These are phyloP conservation scores for Fusarium duplospermum DNA, from an alignment of 2,329 filamentous ascomycete species.

Conservation along the genomic window DNA sequence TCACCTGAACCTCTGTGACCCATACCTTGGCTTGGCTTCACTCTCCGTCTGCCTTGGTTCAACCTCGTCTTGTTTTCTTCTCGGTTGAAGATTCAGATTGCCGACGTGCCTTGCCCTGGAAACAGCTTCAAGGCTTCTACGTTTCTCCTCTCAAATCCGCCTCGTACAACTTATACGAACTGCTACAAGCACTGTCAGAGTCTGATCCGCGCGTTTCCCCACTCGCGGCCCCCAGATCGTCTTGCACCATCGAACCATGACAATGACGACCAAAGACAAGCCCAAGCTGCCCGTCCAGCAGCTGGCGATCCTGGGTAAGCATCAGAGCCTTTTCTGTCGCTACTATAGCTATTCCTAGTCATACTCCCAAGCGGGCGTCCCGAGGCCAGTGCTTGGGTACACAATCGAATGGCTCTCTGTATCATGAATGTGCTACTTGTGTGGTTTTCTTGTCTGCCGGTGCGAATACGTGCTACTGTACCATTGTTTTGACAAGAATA, in stretches of 20 bases:
- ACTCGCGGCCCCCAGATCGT: constrained; percentile 10
- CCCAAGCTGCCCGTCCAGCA: constrained; percentile 81
- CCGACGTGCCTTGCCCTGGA: not conserved
- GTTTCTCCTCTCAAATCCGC: not conserved
- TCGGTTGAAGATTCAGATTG: not conserved
- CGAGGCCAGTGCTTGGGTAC: constrained; percentile 6
- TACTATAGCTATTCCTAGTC: not conserved
- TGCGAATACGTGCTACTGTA: not conserved
- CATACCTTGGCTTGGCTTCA: constrained; percentile 11
- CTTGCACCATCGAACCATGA: constrained; percentile 20
- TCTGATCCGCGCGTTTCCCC: constrained; percentile 5
- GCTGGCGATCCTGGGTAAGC: constrained; percentile 80
- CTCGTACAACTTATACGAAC: not conserved
- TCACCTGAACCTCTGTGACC: not conserved
- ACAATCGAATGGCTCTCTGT: not conserved
- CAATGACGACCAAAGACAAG: constrained; percentile 44
- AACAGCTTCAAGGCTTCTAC: not conserved
- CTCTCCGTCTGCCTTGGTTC: constrained; percentile 7
- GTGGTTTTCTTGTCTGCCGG: not conserved
- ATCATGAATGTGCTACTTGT: not conserved
- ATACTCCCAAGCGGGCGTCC: not conserved
- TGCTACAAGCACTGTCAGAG: constrained; percentile 8
- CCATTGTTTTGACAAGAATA: constrained; percentile 6
- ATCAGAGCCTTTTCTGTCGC: not conserved
- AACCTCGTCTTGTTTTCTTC: constrained; percentile 12